Evolutionary conservation across 176 grass and related monocot genomes (phyloP).

Genomic region (Coix lacrymajobi): DNA sequence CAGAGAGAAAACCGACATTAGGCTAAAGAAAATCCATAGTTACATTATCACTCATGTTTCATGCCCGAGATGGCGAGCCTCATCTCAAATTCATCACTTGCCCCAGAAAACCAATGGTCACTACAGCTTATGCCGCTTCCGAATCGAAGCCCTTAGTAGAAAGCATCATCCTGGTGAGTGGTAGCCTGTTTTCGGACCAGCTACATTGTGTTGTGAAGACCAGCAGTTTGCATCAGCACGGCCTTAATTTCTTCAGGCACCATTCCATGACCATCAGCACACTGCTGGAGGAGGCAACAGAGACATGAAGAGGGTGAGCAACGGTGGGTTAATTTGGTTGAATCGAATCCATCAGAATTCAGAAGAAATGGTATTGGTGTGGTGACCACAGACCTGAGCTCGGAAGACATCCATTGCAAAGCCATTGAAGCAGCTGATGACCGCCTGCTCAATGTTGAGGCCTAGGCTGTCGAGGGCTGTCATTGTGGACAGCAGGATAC

Average conservation of each 20-base stretch:
- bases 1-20: neutral
- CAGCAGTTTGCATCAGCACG: slow-evolving; percentile 58
- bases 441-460: slow-evolving; percentile 65
- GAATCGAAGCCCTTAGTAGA: neutral
- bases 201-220: slow-evolving; percentile 46
- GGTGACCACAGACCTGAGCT: slow-evolving; percentile 47
- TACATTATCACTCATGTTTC: slow-evolving; percentile 22
- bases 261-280: slow-evolving; percentile 41
- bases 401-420: slow-evolving; percentile 78
- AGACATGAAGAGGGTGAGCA: slow-evolving; percentile 2
- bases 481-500: slow-evolving; percentile 60
- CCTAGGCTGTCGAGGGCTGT: slow-evolving; percentile 62
- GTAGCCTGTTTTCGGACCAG: neutral
- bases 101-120: neutral
- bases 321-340: neutral
- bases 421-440: slow-evolving; percentile 70
- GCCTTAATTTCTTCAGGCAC: slow-evolving; percentile 79
- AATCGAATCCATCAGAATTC: neutral
- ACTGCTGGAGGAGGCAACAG: slow-evolving; percentile 48
- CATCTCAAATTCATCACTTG: slow-evolving; percentile 19
- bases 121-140: too few species aligned
- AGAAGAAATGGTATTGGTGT: neutral
- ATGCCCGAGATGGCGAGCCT: slow-evolving; percentile 25
- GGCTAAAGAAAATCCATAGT: neutral
- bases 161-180: neutral